Conservation (phyloP, 257 asterid species). For the Rehmannia glutinosa region DNA sequence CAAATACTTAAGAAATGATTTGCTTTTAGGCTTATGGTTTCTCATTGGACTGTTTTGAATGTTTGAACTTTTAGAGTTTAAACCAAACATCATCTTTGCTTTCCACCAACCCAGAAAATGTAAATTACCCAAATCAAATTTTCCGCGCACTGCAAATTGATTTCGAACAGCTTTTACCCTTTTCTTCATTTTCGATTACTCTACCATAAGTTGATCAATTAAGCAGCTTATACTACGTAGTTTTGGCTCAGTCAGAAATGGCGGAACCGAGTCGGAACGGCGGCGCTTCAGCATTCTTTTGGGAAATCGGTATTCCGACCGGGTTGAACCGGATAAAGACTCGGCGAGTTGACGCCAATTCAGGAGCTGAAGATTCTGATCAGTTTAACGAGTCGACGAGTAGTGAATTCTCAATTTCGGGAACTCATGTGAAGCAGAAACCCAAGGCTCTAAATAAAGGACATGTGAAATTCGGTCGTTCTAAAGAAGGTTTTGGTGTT, state of each 20-base stretch:
- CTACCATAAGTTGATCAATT: not conserved
- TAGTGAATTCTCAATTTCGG: conserved; percentile 33
- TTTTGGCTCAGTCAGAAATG: conserved; percentile 30
- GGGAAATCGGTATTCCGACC: conserved; percentile 69
- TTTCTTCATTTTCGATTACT: conserved; percentile 7
- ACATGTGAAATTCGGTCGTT: conserved; percentile 40
- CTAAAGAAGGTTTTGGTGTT: conserved; percentile 54
- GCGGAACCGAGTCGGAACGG: conserved; percentile 55
- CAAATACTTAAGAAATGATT: not conserved
- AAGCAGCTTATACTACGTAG: conserved; percentile 1
- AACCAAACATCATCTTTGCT: not conserved
- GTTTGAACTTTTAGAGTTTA: conserved; percentile 8
- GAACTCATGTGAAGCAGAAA: conserved; percentile 47
- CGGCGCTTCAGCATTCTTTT: conserved; percentile 27
- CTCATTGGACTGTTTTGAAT: not conserved
- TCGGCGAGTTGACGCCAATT: conserved; percentile 45
- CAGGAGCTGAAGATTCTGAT: conserved; percentile 46
- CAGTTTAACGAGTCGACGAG: conserved; percentile 51
- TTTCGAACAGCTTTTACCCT: conserved; percentile 8
- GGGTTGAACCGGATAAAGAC: conserved; percentile 94
- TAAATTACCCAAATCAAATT: not conserved
- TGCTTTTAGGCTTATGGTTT: not conserved
- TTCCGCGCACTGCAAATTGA: conserved; percentile 27
- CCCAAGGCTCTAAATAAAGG: conserved; percentile 38
- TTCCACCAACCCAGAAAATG: too few species aligned